Percentiles rank a stretch among this genome's conserved stretches.
These are phyloP conservation scores for Termitomyces sp. DNA, from an alignment of 768 basidiomycete species.

Conservation along the genomic window DNA sequence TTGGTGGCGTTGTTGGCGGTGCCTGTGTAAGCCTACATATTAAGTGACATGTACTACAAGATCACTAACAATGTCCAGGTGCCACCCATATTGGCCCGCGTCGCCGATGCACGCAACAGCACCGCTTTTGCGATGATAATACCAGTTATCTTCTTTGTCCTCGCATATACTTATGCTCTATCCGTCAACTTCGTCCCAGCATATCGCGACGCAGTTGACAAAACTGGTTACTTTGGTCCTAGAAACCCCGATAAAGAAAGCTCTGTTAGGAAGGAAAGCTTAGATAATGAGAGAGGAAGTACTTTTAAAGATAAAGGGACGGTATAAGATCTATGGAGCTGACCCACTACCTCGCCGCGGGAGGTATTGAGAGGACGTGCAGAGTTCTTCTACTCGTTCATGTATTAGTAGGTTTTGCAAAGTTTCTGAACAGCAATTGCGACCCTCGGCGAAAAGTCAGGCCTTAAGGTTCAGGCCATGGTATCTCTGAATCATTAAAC, in stretches of 20 bases:
- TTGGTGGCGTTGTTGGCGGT: slow-evolving; percentile 26
- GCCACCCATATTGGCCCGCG: slow-evolving; percentile 24
- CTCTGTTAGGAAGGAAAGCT: not conserved
- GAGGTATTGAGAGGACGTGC: not conserved
- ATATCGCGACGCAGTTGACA: slow-evolving; percentile 22
- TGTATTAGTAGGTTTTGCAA: not conserved
- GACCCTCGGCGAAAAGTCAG: too few species aligned
- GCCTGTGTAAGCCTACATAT: slow-evolving; percentile 21
- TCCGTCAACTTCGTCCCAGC: slow-evolving; percentile 25
- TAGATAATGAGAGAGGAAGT: slow-evolving; percentile 10
- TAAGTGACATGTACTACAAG: not conserved
- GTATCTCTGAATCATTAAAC: not conserved
- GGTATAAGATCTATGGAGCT: not conserved
- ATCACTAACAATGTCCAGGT: slow-evolving; percentile 12
- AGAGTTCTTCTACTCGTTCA: not conserved
- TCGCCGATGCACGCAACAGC: slow-evolving; percentile 23
- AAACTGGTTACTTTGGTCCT: slow-evolving; percentile 12
- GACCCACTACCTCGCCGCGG: not conserved
- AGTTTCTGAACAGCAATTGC: too few species aligned
- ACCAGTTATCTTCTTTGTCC: slow-evolving; percentile 24
- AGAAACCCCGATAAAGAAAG: not conserved
- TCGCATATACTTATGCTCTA: slow-evolving; percentile 21
- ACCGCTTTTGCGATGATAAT: slow-evolving; percentile 29
- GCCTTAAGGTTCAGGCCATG: too few species aligned
- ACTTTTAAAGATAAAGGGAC: slow-evolving; percentile 1